Evolutionary conservation across 2,329 filamentous ascomycete species (phyloP).

Genomic region (Colletotrichum navitas): DNA sequence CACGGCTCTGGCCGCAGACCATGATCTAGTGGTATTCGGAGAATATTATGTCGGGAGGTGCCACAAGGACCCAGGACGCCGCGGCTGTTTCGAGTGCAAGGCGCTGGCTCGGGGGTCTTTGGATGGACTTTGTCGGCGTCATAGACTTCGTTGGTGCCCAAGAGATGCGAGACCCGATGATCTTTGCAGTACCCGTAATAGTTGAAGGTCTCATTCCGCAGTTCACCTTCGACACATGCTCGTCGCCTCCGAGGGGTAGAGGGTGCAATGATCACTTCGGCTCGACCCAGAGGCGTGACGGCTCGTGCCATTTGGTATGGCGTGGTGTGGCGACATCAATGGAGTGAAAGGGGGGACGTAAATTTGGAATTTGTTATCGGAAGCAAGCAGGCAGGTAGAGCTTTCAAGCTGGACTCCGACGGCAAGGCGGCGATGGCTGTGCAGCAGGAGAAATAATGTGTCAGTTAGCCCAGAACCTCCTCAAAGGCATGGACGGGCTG

Average conservation of each 20-base stretch:
- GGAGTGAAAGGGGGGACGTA: not conserved
- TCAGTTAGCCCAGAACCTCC: not conserved
- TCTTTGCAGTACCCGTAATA: not conserved
- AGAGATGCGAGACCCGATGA: not conserved
- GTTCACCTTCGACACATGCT: not conserved
- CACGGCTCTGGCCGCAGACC: constrained; percentile 9
- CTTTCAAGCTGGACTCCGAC: constrained; percentile 11
- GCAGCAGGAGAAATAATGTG: not conserved
- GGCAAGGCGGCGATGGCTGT: constrained; percentile 2
- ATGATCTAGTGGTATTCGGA: constrained; percentile 22
- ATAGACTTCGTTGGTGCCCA: not conserved
- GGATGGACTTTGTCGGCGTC: not conserved
- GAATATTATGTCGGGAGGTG: constrained; percentile 31
- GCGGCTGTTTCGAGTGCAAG: constrained; percentile 20
- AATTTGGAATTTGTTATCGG: constrained; percentile 29
- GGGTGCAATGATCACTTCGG: not conserved
- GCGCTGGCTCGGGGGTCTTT: not conserved
- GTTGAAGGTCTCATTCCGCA: not conserved
- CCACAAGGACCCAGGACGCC: constrained; percentile 1
- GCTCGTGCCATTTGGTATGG: not conserved
- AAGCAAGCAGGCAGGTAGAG: constrained; percentile 9
- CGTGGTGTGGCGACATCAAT: constrained; percentile 3
- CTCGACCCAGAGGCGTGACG: not conserved
- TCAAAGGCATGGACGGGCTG: not conserved
- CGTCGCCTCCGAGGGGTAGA: constrained; percentile 4